These are phyloP conservation scores for Termitomyces sp. DNA, from an alignment of 768 basidiomycete species.

Conservation along the genomic window DNA sequence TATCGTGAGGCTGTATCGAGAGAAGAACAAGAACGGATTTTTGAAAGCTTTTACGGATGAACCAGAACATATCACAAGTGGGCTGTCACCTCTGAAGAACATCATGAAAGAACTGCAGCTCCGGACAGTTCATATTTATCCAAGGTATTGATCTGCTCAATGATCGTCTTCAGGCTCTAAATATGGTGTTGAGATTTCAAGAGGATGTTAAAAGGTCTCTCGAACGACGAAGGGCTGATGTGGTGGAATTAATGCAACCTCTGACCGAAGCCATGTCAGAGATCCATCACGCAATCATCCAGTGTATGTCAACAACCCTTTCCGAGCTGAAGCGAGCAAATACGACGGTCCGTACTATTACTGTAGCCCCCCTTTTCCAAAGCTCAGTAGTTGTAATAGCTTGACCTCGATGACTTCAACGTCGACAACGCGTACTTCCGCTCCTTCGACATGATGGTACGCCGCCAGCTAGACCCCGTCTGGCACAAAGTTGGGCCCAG, in stretches of 20 bases:
- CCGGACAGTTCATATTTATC: slow-evolving; percentile 87
- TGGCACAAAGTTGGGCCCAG: slow-evolving; percentile 96
- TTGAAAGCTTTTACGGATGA: slow-evolving; percentile 97
- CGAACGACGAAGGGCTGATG: slow-evolving; percentile 82
- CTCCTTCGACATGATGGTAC: slow-evolving; percentile 86
- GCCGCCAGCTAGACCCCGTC: slow-evolving; percentile 85
- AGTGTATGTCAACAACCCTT: slow-evolving; percentile 91
- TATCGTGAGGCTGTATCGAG: slow-evolving; percentile 85
- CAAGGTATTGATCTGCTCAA: slow-evolving; percentile 50
- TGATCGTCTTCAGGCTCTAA: background rate
- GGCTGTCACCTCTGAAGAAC: slow-evolving; percentile 86
- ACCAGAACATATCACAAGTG: slow-evolving; percentile 91
- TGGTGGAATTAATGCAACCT: slow-evolving; percentile 85
- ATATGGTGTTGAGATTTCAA: slow-evolving; percentile 65
- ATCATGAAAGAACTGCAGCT: slow-evolving; percentile 93
- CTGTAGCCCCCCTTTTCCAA: background rate
- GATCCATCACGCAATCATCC: slow-evolving; percentile 87
- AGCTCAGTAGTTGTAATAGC: slow-evolving; percentile 35
- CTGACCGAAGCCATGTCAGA: slow-evolving; percentile 86
- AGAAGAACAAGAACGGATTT: slow-evolving; percentile 88
- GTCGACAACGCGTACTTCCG: slow-evolving; percentile 93
- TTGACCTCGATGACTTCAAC: slow-evolving; percentile 90
- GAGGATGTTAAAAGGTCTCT: slow-evolving; percentile 81
- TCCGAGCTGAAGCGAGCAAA: slow-evolving; percentile 88
- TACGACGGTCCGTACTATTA: slow-evolving; percentile 44